Percentiles rank a stretch among this genome's conserved stretches.
These are phyloP conservation scores for Candida labiduridarum DNA, from an alignment of 1,139 yeast species.

Conservation along the genomic window DNA sequence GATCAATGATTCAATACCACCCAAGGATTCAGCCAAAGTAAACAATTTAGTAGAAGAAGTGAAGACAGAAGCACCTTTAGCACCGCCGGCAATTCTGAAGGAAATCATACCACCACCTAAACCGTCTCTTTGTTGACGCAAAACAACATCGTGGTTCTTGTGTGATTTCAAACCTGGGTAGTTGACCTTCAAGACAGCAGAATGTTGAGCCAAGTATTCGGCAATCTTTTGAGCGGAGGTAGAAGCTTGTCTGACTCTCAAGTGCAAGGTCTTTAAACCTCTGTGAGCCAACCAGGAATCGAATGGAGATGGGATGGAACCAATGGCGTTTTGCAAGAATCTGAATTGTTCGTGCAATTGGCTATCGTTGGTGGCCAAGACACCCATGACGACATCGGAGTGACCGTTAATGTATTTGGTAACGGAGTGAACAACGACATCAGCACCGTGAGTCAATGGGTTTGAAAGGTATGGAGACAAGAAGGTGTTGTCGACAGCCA, in stretches of 20 bases:
- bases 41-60: conserved; percentile 75
- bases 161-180: conserved; percentile 81
- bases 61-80: conserved; percentile 72
- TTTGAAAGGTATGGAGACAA: conserved; percentile 90
- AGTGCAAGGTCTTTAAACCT: conserved; percentile 84
- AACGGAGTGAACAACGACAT: conserved; percentile 84
- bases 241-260: conserved; percentile 75
- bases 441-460: conserved; percentile 84
- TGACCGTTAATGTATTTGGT: conserved; percentile 93
- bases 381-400: conserved; percentile 90
- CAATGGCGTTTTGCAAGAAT: conserved; percentile 85
- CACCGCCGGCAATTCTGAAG: conserved; percentile 83
- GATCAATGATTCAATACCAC: conserved; percentile 84
- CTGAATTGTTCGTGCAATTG: conserved; percentile 64
- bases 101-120: conserved; percentile 94
- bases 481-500: conserved; percentile 93
- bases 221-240: conserved; percentile 72
- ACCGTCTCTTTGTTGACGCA: conserved; percentile 78
- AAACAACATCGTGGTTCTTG: conserved; percentile 62
- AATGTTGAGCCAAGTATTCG: conserved; percentile 54
- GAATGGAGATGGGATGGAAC: conserved; percentile 87
- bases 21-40: conserved; percentile 87
- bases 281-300: conserved; percentile 94
- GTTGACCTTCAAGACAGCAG: conserved; percentile 66
- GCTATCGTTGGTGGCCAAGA: conserved; percentile 69